Evolutionary conservation across 1,139 yeast species (phyloP), one percentile per base, ranked within the genome.

Genomic region (Debaryomycetaceae sp.): DNA sequence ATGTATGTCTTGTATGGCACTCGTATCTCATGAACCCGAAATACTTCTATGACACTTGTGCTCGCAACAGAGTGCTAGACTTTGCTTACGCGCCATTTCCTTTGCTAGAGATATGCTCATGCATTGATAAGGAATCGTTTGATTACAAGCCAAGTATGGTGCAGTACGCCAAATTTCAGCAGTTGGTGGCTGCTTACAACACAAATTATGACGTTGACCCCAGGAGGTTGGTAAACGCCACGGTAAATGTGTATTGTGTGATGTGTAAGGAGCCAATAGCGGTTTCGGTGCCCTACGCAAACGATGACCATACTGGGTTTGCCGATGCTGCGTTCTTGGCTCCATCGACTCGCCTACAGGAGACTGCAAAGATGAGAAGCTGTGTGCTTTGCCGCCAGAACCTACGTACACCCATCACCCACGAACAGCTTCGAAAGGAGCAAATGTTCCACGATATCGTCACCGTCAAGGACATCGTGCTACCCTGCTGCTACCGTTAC

Each of bases 1-100:
- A 58, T 36, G 49, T 58, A 5, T 35, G 57, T 13, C 50, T 58
- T 60, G 56, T 57, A 3, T 58, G 61, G 63, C 61, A 56, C 38
- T 41, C 48, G 20, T 48, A 46, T 28, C 25, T 41, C 14, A 33
- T 42, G 28, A 38, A 45, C 25, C 44, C 51, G 2, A 39, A 40
- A 14, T 37, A 54, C 1, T 53, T 42, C 30, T 51, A 56, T 34
- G 64, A 60, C 27, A 51, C 50, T 16, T 49, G 53, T 23, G 34
- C 43, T 6, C 46, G 63, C 17, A 46, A 48, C 33, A 39, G 49
- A n/a, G 43, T 51, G 27, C 27, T 36, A 13, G 30, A 39, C 31
- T 46, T 61, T 36, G 49, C 51, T 29, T 34, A 34, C 12, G 42
- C 38, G 28, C 56, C 58, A 0, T 45, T 58, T 32, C 66, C 65